These are phyloP conservation scores for Tricholoma matsutake DNA, from an alignment of 768 basidiomycete genomes.

Conservation along the genomic window DNA sequence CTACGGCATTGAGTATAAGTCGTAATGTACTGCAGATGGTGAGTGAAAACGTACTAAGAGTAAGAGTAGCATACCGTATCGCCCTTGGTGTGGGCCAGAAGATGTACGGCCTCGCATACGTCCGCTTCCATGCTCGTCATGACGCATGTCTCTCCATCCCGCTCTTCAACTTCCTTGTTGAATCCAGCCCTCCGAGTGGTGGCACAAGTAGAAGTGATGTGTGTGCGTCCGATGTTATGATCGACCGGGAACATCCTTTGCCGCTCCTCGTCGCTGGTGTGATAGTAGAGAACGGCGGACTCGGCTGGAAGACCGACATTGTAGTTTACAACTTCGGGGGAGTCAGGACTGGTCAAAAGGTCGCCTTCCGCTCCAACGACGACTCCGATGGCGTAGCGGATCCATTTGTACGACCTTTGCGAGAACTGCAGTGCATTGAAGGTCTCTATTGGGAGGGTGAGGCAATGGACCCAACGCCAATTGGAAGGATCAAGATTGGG, in stretches of 20 bases:
- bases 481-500: too few species aligned
- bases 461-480: too few species aligned
- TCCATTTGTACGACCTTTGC: constrained; percentile 18
- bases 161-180: constrained; percentile 7
- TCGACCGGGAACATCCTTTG: constrained; percentile 18
- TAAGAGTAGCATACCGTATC: constrained; percentile 13
- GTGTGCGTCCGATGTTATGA: constrained; percentile 11
- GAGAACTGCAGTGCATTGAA: constrained; percentile 12
- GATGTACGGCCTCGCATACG: constrained; percentile 16
- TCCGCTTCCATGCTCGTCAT: constrained; percentile 2
- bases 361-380: constrained; percentile 18
- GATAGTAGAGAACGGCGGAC: constrained; percentile 15
- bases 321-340: constrained; percentile 11
- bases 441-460: background rate
- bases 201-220: constrained; percentile 13
- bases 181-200: constrained; percentile 12
- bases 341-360: constrained; percentile 12
- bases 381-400: constrained; percentile 19
- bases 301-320: constrained; percentile 6
- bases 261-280: constrained; percentile 15
- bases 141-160: constrained; percentile 15
- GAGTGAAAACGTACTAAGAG: constrained; percentile 7
- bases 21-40: constrained; percentile 16
- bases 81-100: constrained; percentile 17
- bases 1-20: constrained; percentile 12